Evolutionary conservation across 2,329 filamentous ascomycete species (phyloP), one percentile per base, ranked within the genome.

Genomic region (Thermothelomyces thermophilus): DNA sequence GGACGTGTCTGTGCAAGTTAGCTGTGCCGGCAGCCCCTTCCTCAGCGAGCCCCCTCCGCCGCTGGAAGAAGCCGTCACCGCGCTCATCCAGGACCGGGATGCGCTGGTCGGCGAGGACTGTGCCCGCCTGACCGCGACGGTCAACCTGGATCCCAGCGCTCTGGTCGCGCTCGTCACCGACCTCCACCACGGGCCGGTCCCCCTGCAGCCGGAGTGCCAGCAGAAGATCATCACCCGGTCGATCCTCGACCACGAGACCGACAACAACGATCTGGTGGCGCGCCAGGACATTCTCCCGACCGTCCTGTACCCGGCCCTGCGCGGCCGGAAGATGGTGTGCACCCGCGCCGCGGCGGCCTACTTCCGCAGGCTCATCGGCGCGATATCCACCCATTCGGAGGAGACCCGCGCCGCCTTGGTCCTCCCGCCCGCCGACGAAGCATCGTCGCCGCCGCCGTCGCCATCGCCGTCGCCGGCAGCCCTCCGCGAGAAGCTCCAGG

Each of bases 111-210:
- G 55, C 2, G 54, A 57, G 3, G 50, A 61, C 8, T 56, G 60
- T 28, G 48, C 55, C 22, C 46, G 50, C 2, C 43, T 67, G 14
- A 64, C 62, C 1, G 37, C 56, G 0, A 71, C 66, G 0, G 62
- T 83, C 24, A 82, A 84, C 59, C 73, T 84, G 48, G 82, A 84
- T 63, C 83, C 80, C 47, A 88, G 85, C 1, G 78, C 88, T 41
- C 73, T 90, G 5, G 75, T 90, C 5, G 85, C 84, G 4, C 70
- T 90, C 2, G 77, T 84, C 1, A 88, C 85, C 0, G 86, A 90
- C 59, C 80, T 90, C 22, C 85, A 83, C 2, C 84, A 90, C 62
- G 60, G 61, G 4, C 51, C 56, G 6, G 65, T 73, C 5, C 43
- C 58, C 0, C 56, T 63, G 26, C 62, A 71, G 51, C 60, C 67